Conservation (phyloP, 768 basidiomycete genomes). For the Boletales sp. region DNA sequence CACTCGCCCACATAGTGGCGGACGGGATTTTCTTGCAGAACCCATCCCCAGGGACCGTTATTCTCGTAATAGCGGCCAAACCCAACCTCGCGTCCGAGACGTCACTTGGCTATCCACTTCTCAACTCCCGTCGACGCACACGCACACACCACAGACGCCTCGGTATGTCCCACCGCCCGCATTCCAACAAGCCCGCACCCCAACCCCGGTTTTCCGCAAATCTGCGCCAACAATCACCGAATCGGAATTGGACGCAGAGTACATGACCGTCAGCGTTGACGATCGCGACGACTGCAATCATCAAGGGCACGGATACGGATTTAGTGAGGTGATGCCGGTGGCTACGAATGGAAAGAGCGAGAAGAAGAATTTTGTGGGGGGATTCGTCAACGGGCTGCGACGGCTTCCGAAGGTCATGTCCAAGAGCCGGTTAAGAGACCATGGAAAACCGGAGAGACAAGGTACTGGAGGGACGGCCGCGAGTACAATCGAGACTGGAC, state of each 20-base stretch:
- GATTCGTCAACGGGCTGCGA: slow-evolving; percentile 29
- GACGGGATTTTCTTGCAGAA: slow-evolving; percentile 26
- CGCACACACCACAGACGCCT: slow-evolving; percentile 28
- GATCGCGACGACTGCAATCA: slow-evolving; percentile 17
- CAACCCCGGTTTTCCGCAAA: slow-evolving; percentile 27
- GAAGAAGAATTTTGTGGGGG: slow-evolving; percentile 29
- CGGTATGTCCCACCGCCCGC: slow-evolving; percentile 17
- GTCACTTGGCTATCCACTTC: slow-evolving; percentile 31
- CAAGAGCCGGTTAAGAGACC: slow-evolving; percentile 25
- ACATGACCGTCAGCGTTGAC: slow-evolving; percentile 31
- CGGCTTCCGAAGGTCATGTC: slow-evolving; percentile 34
- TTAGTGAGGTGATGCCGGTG: slow-evolving; percentile 19
- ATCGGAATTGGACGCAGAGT: slow-evolving; percentile 31
- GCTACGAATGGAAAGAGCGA: slow-evolving; percentile 27
- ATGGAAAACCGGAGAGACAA: slow-evolving; percentile 23
- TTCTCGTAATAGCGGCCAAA: slow-evolving; percentile 28
- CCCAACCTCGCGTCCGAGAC: slow-evolving; percentile 24
- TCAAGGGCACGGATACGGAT: slow-evolving; percentile 21
- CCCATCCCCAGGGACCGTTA: slow-evolving; percentile 24
- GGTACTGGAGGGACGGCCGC: neutral
- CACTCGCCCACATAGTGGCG: slow-evolving; percentile 23
- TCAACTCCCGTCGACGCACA: slow-evolving; percentile 23
- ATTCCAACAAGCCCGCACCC: slow-evolving; percentile 22
- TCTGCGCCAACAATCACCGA: slow-evolving; percentile 30
- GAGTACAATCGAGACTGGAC: slow-evolving; percentile 11